Conservation (phyloP, 768 basidiomycete genomes). For the Cubamyces lactineus region DNA sequence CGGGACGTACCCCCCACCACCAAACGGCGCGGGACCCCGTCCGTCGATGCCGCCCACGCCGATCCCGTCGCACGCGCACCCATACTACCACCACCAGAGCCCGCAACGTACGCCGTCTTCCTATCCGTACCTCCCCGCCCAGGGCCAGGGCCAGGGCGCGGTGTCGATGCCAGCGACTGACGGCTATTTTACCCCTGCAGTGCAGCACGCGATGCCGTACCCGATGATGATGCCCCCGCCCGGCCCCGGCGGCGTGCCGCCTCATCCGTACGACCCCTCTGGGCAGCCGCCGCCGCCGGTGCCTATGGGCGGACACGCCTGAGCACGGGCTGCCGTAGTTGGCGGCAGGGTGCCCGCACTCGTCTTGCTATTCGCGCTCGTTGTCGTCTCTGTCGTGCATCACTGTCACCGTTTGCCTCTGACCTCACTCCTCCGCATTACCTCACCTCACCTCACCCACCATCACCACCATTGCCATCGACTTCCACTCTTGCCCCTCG, state of each 20-base stretch:
- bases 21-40: constrained; percentile 76
- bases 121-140: not conserved
- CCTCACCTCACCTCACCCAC: not conserved
- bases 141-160: constrained; percentile 10
- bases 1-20: constrained; percentile 75
- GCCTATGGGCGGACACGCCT: constrained; percentile 65
- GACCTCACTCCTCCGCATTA: constrained; percentile 1
- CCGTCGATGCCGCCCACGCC: constrained; percentile 93
- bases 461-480: not conserved
- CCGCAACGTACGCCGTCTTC: constrained; percentile 66
- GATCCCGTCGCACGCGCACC: constrained; percentile 82
- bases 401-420: constrained; percentile 13
- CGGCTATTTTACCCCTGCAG: constrained; percentile 43
- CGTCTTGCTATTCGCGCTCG: not conserved
- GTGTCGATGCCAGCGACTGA: constrained; percentile 15
- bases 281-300: constrained; percentile 60
- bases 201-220: constrained; percentile 85
- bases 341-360: too few relatives aligned
- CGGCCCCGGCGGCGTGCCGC: constrained; percentile 64
- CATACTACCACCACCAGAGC: constrained; percentile 83
- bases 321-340: constrained; percentile 15
- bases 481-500: not conserved
- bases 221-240: constrained; percentile 93
- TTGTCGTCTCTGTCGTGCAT: not conserved
- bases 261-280: constrained; percentile 72